Evolutionary conservation across 2,329 filamentous ascomycete species (phyloP).

Genomic region (Stemphylium lycopersici): DNA sequence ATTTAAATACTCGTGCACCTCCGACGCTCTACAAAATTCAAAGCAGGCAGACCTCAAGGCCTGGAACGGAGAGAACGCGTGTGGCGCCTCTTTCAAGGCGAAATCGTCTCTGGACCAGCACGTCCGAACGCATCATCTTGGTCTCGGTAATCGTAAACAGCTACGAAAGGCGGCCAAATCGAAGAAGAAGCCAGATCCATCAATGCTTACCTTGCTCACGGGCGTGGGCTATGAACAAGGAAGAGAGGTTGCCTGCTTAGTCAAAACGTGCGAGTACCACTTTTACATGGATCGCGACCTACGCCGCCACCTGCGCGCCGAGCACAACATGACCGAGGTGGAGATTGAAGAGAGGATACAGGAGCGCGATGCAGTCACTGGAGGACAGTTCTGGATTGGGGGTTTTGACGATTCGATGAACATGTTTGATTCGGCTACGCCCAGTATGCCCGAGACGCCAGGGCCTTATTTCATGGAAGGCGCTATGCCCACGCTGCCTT

Average conservation of each 20-base stretch:
- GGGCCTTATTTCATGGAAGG: conserved; percentile 29
- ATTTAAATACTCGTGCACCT: conserved; percentile 77
- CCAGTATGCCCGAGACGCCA: conserved; percentile 44
- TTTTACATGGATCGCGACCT: conserved; percentile 66
- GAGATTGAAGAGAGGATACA: conserved; percentile 47
- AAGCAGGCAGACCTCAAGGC: conserved; percentile 59
- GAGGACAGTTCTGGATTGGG: conserved; percentile 56
- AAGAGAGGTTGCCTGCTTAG: conserved; percentile 59
- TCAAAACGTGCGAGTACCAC: conserved; percentile 57
- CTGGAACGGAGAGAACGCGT: conserved; percentile 73
- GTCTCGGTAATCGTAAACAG: conserved; percentile 54
- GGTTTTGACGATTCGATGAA: conserved; percentile 37
- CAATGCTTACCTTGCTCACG: conserved; percentile 56
- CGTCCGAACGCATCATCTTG: conserved; percentile 79
- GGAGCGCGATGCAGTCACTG: conserved; percentile 49
- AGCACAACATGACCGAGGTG: conserved; percentile 49
- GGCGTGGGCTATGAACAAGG: conserved; percentile 61
- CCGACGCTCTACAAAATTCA: conserved; percentile 65
- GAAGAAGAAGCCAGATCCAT: conserved; percentile 39
- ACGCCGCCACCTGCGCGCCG: conserved; percentile 58
- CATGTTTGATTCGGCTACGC: conserved; percentile 32
- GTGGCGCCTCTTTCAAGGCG: conserved; percentile 75
- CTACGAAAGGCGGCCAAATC: conserved; percentile 46
- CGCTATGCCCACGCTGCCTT: conserved; percentile 7
- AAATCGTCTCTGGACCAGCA: conserved; percentile 85